Evolutionary conservation across 371 early-diverging fungal genomes (phyloP), one percentile per base, ranked within the genome.

Genomic region (Chytridiales sp.): DNA sequence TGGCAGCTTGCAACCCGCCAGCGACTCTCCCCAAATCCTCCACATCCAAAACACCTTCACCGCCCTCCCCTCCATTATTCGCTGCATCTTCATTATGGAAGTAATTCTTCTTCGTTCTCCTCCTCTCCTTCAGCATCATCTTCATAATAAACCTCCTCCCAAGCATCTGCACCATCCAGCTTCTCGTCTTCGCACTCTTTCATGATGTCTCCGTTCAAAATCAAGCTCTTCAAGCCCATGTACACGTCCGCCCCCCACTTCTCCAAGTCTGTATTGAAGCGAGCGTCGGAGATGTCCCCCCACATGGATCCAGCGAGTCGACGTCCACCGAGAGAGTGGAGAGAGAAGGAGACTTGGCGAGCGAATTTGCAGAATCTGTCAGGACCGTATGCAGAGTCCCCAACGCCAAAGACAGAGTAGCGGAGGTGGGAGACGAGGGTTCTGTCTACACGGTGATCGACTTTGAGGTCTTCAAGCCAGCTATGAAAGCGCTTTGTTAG

Each of bases 21-120:
- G 87, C 88, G 67, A 86, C 77, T 11, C 72, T 70, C 34, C 87
- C 88, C 80, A 88, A 82, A 56, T 88, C 88, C 67, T 89, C 89
- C 41, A 89, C 49, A 67, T 89, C 89, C n/a, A 89, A 72, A 79
- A 89, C 80, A 50, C 82, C 86, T 40, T 81, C 81, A 21, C 73
- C 82, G 0, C 74, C 74, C 15, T 55, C 70, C 21, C 46, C 38
- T 26, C 59, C 59, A 13, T 61, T 15, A 11, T 54, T 15, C 15
- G 8, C 11, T 9, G 9, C 21, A 22, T 8, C 34, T 69, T 6
- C 64, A n/a, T 76, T 67, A 22, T 66, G 75, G 3, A 74, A 64
- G 34, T 73, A 73, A 24, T 67, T 47, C 46, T 9, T 65, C 67
- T 22, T 56, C 68, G 19, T 63, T 53, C 58, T 60, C 64, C n/a